A percentile compares a stretch with the other conserved stretches of the same genome.
These are phyloP conservation scores for Amanita rubescens DNA, from an alignment of 768 basidiomycete genomes.

Conservation along the genomic window DNA sequence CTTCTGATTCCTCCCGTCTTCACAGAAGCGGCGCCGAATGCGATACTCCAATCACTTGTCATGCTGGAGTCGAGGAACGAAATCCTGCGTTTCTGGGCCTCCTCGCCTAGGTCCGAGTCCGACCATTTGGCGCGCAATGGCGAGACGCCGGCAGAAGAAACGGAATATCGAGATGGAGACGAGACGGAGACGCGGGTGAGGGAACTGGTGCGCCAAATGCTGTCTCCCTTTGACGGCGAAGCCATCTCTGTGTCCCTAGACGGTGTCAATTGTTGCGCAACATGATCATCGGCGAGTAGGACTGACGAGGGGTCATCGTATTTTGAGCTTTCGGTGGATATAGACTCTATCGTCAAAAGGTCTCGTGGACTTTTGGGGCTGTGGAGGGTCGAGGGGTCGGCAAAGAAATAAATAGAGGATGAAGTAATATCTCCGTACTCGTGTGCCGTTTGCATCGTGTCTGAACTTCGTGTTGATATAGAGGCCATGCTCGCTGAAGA, in stretches of 20 bases:
- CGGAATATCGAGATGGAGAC: constrained; percentile 7
- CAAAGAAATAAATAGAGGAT: constrained; percentile 6
- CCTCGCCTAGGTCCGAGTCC: not conserved
- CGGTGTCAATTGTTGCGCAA: not conserved
- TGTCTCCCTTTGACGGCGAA: not conserved
- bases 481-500: constrained; percentile 5
- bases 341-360: not conserved
- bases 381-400: constrained; percentile 4
- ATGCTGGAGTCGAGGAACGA: not conserved
- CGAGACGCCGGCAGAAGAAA: not conserved
- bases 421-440: constrained; percentile 7
- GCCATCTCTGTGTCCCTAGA: constrained; percentile 5
- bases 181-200: not conserved
- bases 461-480: constrained; percentile 2
- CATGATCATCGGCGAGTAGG: not conserved
- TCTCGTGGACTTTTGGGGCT: constrained; percentile 1
- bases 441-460: constrained; percentile 6
- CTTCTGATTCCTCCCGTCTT: constrained; percentile 7
- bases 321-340: constrained; percentile 1
- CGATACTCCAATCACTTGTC: not conserved
- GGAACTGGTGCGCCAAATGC: not conserved
- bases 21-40: not conserved
- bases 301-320: constrained; percentile 5
- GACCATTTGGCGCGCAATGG: constrained; percentile 3
- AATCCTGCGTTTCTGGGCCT: not conserved